Percentiles rank a stretch among this genome's conserved stretches.
phyloP scores from a whole-genome alignment of 2,329 filamentous ascomycete species.

The Neurospora sp. region DNA sequence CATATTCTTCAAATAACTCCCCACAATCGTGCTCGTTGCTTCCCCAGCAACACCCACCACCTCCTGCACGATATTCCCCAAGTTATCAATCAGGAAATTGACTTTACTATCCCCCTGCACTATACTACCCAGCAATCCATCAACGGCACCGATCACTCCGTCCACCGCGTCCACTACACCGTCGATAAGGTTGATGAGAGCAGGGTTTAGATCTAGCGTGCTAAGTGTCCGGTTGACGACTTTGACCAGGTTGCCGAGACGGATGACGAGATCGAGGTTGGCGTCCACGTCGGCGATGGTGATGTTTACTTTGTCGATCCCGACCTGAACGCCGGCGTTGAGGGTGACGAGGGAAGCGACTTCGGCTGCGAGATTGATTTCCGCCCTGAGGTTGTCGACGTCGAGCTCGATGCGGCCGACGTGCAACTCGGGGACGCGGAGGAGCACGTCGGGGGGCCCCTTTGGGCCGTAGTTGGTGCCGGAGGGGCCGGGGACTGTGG shows the following conservation, averaged over 20 bases:
- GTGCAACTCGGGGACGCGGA: constrained; percentile 47
- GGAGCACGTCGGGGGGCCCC: constrained; percentile 44
- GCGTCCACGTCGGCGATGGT: constrained; percentile 52
- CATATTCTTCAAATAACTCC: constrained; percentile 50
- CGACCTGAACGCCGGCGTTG: constrained; percentile 44
- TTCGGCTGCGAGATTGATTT: constrained; percentile 50
- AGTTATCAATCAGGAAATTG: constrained; percentile 49
- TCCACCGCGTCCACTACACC: constrained; percentile 42
- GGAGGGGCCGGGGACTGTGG: constrained; percentile 3
- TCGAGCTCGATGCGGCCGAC: constrained; percentile 51
- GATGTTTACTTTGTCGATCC: constrained; percentile 43
- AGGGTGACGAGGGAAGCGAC: constrained; percentile 48
- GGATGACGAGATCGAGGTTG: constrained; percentile 48
- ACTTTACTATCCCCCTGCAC: constrained; percentile 39
- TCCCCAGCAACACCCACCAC: constrained; percentile 36
- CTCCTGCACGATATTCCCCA: constrained; percentile 54
- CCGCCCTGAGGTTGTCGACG: constrained; percentile 48
- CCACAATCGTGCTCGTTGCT: constrained; percentile 42
- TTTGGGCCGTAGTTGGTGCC: constrained; percentile 11
- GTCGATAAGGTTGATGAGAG: constrained; percentile 47
- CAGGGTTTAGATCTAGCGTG: constrained; percentile 32
- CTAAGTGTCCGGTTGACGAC: too few species aligned
- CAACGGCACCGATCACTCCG: constrained; percentile 45
- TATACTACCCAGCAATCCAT: constrained; percentile 49
- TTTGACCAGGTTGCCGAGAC: constrained; percentile 15